phyloP scores from a whole-genome alignment of 768 basidiomycete genomes.

The Mycena albidolilacea region DNA sequence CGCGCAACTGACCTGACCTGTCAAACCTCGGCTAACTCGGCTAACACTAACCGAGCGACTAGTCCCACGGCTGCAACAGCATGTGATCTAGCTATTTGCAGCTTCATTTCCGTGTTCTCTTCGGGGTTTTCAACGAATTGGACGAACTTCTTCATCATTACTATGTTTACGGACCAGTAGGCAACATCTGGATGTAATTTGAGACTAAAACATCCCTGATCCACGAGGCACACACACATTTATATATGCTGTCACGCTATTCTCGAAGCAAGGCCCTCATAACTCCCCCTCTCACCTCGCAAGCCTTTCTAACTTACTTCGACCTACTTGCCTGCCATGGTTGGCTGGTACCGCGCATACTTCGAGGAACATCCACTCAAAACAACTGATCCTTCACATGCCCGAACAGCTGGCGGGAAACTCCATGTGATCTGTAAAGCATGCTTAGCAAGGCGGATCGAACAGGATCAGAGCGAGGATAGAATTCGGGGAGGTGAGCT shows the following conservation, averaged over 20 bases:
- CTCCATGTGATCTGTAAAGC: background rate
- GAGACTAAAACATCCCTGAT: background rate
- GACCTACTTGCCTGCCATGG: too few relatives aligned
- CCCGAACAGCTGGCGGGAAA: background rate
- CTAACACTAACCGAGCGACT: background rate
- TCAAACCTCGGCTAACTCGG: background rate
- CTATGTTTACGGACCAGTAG: background rate
- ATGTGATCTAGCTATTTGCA: background rate
- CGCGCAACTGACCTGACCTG: too few relatives aligned
- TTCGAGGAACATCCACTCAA: background rate
- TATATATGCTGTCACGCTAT: too few relatives aligned
- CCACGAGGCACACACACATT: background rate
- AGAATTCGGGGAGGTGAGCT: background rate
- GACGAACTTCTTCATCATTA: background rate
- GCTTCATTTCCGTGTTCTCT: background rate
- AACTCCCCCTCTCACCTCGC: too few relatives aligned
- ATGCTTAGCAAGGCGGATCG: background rate
- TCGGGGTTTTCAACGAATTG: background rate
- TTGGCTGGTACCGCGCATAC: background rate
- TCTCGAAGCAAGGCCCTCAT: too few relatives aligned
- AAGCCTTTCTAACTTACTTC: too few relatives aligned
- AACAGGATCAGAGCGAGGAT: background rate
- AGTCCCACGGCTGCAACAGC: background rate
- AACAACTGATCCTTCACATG: background rate
- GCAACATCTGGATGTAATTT: background rate